Conservation (phyloP, 352 stramenopile genomes). For the Aphanomyces euteiches region DNA sequence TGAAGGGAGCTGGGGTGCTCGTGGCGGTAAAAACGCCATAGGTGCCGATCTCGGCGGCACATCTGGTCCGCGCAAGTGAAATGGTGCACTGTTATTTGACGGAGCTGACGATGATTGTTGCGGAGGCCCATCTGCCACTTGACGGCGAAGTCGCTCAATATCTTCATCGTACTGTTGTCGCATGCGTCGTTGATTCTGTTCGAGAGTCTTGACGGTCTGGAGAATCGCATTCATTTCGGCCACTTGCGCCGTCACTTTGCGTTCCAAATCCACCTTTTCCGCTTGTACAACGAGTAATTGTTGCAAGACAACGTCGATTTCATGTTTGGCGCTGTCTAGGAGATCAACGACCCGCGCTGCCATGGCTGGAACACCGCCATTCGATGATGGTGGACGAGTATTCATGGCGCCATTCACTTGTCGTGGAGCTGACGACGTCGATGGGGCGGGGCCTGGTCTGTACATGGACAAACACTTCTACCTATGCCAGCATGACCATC, state of each 20-base stretch:
- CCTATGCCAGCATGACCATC: no score
- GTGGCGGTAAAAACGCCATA: no score
- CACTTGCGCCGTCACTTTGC: constrained; percentile 82
- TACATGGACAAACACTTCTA: no score
- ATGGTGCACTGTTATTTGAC: no score
- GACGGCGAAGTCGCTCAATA: constrained; percentile 72
- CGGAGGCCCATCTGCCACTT: constrained; percentile 53
- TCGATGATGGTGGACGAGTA: no score
- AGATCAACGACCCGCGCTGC: constrained; percentile 61
- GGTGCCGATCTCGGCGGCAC: no score
- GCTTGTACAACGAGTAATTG: constrained; percentile 85
- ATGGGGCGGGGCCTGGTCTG: no score
- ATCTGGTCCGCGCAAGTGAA: no score
- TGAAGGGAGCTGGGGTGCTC: background rate
- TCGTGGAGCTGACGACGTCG: no score
- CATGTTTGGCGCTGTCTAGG: constrained; percentile 78
- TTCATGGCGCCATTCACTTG: no score
- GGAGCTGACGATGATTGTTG: background rate
- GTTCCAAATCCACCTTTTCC: constrained; percentile 80
- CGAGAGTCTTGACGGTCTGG: constrained; percentile 76
- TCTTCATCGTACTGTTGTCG: constrained; percentile 85
- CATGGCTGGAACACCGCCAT: no score
- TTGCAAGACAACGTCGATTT: constrained; percentile 79
- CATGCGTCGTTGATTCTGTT: constrained; percentile 76
- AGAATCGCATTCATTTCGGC: constrained; percentile 88